Evolutionary conservation across 306 rosid genomes (phyloP), one percentile per base, ranked within the genome.

Genomic region (Quercus gilva): DNA sequence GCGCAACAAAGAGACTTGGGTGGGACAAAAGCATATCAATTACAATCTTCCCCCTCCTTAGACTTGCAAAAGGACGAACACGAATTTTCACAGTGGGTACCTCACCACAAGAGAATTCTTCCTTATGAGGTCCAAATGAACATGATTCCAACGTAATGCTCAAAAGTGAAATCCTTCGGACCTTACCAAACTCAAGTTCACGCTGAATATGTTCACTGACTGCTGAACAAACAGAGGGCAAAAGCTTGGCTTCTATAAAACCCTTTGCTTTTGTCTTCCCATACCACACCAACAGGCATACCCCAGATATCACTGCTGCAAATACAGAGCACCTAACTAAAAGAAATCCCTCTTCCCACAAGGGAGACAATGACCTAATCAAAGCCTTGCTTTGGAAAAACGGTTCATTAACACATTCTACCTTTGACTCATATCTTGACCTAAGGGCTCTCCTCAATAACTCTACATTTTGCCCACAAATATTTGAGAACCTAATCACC

Each of bases 71-170:
- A 78, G 98, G 99, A 76, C 14, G 87, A 74, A 95, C 64, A 4
- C 93, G 81, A 71, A 95, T 77, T 87, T 92, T 89, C 87, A 91
- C 83, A 0, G 86, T 86, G 33, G 98, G 94, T 68, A 78, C 91
- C 87, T 92, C 99, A 4, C 94, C 97, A 43, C 97, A 91, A 49
- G 99, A 90, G 76, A 95, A 95, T 49, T 95, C 99, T 80, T 91
- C 91, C 49, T 70, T 76, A 56, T 84, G 90, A 57, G 99, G 96
- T 84, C 96, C 97, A 71, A 91, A 75, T 37, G 97, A 92, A 83
- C 96, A 89, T 2, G 98, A 89, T 73, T 92, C 98, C 78, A 95
- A 82, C 0, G 97, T 92, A 72, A 95, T 74, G 88, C 99, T 95
- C 83, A 95, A 82, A 6, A 94, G 99, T 1, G 98, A 89, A 78